phyloP scores from a whole-genome alignment of 371 early-diverging fungal species.

The Catenaria anguillulae region DNA sequence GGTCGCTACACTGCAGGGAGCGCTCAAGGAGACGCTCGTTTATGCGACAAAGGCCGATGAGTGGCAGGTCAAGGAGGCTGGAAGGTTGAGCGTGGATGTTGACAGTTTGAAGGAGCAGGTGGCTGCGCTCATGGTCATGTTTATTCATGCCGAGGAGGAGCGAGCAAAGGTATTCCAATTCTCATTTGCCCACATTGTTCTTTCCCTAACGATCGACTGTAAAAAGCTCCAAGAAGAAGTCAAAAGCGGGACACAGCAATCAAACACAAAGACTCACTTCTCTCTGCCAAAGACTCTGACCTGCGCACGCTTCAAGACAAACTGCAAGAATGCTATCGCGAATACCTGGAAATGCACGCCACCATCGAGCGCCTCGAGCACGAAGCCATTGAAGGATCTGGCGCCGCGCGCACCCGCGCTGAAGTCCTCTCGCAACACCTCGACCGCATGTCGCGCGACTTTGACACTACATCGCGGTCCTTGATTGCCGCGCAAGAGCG shows the following conservation, averaged over 20 bases:
- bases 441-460: conserved; percentile 7
- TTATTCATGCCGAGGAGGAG: conserved; percentile 4
- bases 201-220: not conserved
- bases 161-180: not conserved
- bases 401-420: not conserved
- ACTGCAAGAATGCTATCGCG: not conserved
- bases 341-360: conserved; percentile 3
- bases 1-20: not conserved
- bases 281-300: not conserved
- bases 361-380: not conserved
- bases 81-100: not conserved
- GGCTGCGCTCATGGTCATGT: conserved; percentile 1
- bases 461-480: not conserved
- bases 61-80: conserved; percentile 1
- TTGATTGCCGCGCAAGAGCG: conserved; percentile 4
- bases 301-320: not conserved
- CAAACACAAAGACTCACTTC: too few relatives aligned
- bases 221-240: not conserved
- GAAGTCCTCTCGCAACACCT: not conserved
- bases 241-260: not conserved
- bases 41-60: not conserved
- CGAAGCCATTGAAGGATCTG: conserved; percentile 3
- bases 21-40: not conserved
- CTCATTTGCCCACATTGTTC: too few relatives aligned
- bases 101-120: not conserved